phyloP scores from a whole-genome alignment of 331 rosid species.

The Pyrus hybrid region DNA sequence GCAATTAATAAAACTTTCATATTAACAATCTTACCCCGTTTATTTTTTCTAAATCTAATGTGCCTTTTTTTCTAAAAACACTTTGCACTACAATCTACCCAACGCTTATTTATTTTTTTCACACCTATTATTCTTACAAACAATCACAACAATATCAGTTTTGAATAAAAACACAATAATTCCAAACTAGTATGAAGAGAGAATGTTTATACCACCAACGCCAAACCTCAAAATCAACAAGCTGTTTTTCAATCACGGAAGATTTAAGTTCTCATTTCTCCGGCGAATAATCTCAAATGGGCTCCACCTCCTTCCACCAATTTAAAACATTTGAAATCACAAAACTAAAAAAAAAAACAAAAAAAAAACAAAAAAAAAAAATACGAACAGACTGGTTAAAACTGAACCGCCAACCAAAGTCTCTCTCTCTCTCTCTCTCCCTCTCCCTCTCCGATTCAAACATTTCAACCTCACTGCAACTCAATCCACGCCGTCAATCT shows the following conservation, averaged over 20 bases:
- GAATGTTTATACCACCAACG: background rate
- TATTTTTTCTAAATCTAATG: no score
- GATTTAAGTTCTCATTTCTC: background rate
- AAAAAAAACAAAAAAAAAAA: background rate
- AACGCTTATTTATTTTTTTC: no score
- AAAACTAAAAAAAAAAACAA: no score
- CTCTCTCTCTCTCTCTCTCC: background rate
- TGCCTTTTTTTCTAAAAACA: no score
- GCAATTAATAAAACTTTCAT: no score
- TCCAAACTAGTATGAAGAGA: no score
- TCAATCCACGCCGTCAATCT: background rate
- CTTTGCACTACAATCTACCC: no score
- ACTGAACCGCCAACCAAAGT: background rate
- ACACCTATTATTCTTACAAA: no score
- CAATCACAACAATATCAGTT: no score
- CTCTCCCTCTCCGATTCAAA: background rate
- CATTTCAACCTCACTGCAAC: background rate
- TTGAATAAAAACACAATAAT: no score
- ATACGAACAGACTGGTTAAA: background rate
- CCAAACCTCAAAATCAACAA: background rate
- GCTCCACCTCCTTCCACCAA: conserved; percentile 8
- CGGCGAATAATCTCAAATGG: conserved; percentile 7
- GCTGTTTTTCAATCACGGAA: background rate
- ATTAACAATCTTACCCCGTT: no score
- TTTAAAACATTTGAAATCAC: background rate